Base-by-base conservation (phyloP, 768 basidiomycete species). In the Hygrocybe punicea region DNA sequence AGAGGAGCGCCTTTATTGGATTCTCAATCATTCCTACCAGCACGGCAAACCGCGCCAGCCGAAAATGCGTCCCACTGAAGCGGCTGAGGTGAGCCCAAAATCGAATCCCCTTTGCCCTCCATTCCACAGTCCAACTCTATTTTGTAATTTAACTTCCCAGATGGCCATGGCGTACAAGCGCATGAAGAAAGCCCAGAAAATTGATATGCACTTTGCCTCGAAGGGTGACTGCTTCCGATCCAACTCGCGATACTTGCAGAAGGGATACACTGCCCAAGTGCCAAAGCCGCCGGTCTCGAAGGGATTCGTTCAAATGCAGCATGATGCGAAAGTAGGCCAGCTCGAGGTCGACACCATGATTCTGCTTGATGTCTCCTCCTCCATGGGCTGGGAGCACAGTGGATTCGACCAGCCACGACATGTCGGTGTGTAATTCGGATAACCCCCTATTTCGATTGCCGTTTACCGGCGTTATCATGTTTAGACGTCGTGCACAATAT, bases 1-100 rank as follows among this genome's bases (percentile, higher is more conserved):
- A 47, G 45, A 47, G 45, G 45, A 47, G 17, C 45, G 45, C 23
- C 45, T 47, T 24, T 47, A 47, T 47, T 47, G 45, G 45, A 23
- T 47, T n/a, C 45, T 47, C 3, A 47, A 47, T 47, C 14, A 47
- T 47, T 17, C 45, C 4, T 17, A 19, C 17, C 45, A 47, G 6
- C n/a, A 47, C 11, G 45, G 45, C 23, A 47, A 47, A 23, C 45
- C 14, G 6, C 45, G 45, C 11, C 23, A 19, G 45, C 45, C 45
- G 11, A 47, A 47, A 47, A 47, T 47, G 45, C 45, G 45, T n/a
- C 45, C 45, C 11, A 19, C 7, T 17, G 45, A 47, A 23, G 45
- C 21, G 23, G 45, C 45, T 47, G 45, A 47, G 45, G 45, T 47
- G 11, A n/a, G 45, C 23, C 4, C 7, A 19, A n/a, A 3, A 13